A percentile compares a stretch with the other conserved stretches of the same genome.
phyloP scores from a whole-genome alignment of 371 early-diverging fungal genomes.

The Actinomortierella ambigua region DNA sequence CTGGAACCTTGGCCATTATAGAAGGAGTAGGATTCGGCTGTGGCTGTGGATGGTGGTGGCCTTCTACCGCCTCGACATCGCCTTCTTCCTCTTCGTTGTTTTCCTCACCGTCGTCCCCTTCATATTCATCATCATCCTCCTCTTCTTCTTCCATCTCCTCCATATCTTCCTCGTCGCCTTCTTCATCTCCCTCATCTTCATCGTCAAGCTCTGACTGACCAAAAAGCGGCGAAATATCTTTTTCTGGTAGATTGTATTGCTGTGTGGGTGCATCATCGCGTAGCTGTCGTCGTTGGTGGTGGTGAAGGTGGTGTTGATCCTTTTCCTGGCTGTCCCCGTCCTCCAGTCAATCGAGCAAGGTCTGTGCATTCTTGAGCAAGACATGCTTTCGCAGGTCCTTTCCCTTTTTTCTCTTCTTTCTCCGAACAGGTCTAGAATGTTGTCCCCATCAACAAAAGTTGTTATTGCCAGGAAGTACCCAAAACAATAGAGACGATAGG shows the following conservation, averaged over 20 bases:
- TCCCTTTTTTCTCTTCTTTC: conserved; percentile 40
- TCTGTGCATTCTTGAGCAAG: conserved; percentile 42
- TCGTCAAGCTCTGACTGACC: no score
- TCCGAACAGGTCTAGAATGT: conserved; percentile 14
- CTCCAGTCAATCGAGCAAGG: conserved; percentile 30
- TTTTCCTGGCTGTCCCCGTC: not conserved
- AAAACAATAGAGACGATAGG: no score
- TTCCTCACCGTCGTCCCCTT: not conserved
- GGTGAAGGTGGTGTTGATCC: not conserved
- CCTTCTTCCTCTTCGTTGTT: no score
- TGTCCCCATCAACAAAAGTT: no score
- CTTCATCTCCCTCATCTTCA: not conserved
- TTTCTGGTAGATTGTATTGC: not conserved
- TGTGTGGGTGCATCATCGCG: not conserved
- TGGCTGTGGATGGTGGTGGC: no score
- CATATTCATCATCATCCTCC: not conserved
- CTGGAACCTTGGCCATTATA: no score
- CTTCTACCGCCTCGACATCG: no score
- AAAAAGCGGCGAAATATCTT: not conserved
- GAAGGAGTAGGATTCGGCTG: no score
- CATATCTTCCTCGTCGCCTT: not conserved
- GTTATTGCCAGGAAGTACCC: no score
- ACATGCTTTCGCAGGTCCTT: conserved; percentile 44
- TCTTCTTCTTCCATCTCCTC: not conserved
- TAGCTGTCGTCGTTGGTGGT: not conserved